A percentile compares a stretch with the other conserved stretches of the same genome.
Conservation (phyloP, 140 eudicot genomes). For the Ambrosia hybrid region DNA sequence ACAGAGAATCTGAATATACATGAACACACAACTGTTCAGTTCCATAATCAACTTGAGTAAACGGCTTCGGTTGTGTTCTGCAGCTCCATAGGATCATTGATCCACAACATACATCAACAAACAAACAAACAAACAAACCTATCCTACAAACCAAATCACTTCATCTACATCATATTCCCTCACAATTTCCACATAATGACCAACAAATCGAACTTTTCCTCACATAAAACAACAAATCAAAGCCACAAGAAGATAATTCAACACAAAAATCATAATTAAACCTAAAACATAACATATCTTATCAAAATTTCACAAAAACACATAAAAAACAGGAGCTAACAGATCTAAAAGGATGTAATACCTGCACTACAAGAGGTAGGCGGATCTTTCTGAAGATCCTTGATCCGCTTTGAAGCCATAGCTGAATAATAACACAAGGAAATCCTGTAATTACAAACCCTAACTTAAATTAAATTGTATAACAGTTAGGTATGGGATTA, state of each 20-base stretch:
- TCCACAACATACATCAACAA: constrained; percentile 11
- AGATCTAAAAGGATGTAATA: constrained; percentile 13
- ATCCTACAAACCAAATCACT: too few relatives aligned
- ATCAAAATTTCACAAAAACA: background rate
- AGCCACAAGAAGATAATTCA: background rate
- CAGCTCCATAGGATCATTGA: background rate
- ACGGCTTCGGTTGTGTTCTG: too few relatives aligned
- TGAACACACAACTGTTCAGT: too few relatives aligned
- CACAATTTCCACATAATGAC: constrained; percentile 11
- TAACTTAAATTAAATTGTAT: constrained; percentile 20
- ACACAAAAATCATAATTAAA: background rate
- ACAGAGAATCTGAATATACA: too few relatives aligned
- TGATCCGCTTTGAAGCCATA: constrained; percentile 70
- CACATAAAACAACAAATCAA: background rate
- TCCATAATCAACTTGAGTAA: too few relatives aligned
- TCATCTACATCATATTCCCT: too few relatives aligned
- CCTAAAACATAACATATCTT: constrained; percentile 13
- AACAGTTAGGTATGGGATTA: constrained; percentile 4
- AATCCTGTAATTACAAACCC: constrained; percentile 29
- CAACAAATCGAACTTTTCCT: constrained; percentile 5
- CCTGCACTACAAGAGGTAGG: constrained; percentile 71
- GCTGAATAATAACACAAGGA: constrained; percentile 22
- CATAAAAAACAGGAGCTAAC: background rate
- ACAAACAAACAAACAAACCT: background rate
- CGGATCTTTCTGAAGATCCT: constrained; percentile 67